phyloP scores from a whole-genome alignment of 345 rosid species.

The Eucalyptus albens region DNA sequence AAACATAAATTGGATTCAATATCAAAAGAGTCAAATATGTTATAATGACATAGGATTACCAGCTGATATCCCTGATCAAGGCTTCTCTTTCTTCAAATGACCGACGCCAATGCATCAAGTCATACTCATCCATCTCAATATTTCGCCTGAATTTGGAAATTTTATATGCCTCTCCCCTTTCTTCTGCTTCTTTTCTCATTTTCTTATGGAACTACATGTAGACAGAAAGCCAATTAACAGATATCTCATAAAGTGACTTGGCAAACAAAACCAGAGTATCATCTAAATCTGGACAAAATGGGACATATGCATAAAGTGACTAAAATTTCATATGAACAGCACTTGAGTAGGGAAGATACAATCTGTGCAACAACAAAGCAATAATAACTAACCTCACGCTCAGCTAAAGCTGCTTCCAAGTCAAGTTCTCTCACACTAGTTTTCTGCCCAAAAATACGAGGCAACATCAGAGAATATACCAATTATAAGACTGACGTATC shows the following conservation, averaged over 20 bases:
- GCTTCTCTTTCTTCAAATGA: slow-evolving; percentile 96
- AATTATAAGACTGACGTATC: not conserved
- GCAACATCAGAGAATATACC: not conserved
- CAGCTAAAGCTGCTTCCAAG: slow-evolving; percentile 82
- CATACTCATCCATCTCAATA: slow-evolving; percentile 92
- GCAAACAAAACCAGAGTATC: not conserved
- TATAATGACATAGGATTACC: slow-evolving; percentile 21
- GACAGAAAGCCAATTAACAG: not conserved
- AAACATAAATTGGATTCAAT: not conserved
- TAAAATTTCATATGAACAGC: not conserved
- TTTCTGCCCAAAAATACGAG: slow-evolving; percentile 41
- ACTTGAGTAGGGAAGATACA: not conserved
- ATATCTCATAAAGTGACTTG: not conserved
- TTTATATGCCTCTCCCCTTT: slow-evolving; percentile 71
- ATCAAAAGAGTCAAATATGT: not conserved
- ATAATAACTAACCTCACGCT: slow-evolving; percentile 50
- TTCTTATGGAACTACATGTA: slow-evolving; percentile 53
- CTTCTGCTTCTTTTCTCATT: slow-evolving; percentile 55
- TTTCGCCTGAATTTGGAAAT: slow-evolving; percentile 58
- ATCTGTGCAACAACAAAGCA: not conserved
- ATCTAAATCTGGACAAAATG: not conserved
- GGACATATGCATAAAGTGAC: not conserved
- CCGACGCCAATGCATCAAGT: slow-evolving; percentile 75
- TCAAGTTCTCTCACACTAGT: slow-evolving; percentile 88
- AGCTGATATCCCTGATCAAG: slow-evolving; percentile 85